A percentile compares a stretch with the other conserved stretches of the same genome.
Evolutionary conservation across 495 filamentous ascomycete species (phyloP).

Genomic region (Clohesyomyces aquaticus): DNA sequence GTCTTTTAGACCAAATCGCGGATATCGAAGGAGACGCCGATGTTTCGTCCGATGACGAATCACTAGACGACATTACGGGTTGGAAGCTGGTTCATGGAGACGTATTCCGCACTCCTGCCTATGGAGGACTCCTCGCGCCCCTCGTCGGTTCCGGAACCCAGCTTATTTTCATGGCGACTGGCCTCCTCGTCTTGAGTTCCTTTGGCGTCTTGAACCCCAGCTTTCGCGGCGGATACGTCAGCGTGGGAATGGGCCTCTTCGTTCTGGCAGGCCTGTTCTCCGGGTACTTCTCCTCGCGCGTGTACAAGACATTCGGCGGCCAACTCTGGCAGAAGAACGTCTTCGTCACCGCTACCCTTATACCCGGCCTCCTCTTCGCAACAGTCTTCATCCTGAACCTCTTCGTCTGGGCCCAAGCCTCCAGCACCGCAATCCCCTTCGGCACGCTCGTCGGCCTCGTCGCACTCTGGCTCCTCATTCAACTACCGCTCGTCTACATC

Average conservation of each 20-base stretch:
- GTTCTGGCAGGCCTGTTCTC: constrained; percentile 87
- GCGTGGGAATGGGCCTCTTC: constrained; percentile 83
- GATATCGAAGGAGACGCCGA: constrained; percentile 67
- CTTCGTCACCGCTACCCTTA: constrained; percentile 78
- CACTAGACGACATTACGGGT: constrained; percentile 80
- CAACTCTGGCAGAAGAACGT: constrained; percentile 79
- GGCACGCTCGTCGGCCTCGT: constrained; percentile 77
- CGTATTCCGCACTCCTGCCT: constrained; percentile 80
- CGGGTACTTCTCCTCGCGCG: constrained; percentile 85
- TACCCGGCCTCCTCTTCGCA: constrained; percentile 80
- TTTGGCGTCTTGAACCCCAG: constrained; percentile 87
- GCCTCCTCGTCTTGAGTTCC: constrained; percentile 77
- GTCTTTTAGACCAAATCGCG: constrained; percentile 66
- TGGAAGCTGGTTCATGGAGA: constrained; percentile 96
- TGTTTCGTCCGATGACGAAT: constrained; percentile 72
- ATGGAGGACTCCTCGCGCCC: constrained; percentile 79
- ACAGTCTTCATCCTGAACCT: constrained; percentile 85
- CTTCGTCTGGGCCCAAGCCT: constrained; percentile 93
- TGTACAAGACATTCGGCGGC: constrained; percentile 88
- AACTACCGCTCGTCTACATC: constrained; percentile 84
- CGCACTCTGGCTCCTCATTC: constrained; percentile 84
- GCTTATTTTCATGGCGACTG: constrained; percentile 81
- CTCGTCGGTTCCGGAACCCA: constrained; percentile 89
- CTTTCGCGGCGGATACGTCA: constrained; percentile 90
- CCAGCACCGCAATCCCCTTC: constrained; percentile 88